Evolutionary conservation across 306 rosid genomes (phyloP).

Genomic region (Hippophae tibetana): DNA sequence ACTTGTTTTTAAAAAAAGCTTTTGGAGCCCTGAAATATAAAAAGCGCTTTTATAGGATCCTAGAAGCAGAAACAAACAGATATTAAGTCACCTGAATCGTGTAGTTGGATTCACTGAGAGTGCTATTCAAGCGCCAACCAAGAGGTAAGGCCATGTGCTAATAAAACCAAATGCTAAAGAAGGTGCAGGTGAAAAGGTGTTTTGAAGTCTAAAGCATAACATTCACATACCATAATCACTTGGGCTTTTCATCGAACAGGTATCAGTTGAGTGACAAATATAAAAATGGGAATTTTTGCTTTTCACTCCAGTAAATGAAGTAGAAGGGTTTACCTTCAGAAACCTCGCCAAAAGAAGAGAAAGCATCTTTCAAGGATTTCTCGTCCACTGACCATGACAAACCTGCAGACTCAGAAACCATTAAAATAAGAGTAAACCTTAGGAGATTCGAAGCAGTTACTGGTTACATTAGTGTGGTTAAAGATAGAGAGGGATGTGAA

Average conservation of each 20-base stretch:
- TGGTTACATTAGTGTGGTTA: neutral
- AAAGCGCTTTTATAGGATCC: too few species aligned
- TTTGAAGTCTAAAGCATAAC: neutral
- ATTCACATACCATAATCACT: slow-evolving; percentile 4
- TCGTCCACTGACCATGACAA: slow-evolving; percentile 84
- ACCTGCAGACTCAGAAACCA: slow-evolving; percentile 36
- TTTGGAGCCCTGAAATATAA: too few species aligned
- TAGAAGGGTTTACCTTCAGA: slow-evolving; percentile 43
- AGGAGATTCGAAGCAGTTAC: neutral
- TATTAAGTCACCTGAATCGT: too few species aligned
- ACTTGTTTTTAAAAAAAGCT: too few species aligned
- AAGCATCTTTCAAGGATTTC: slow-evolving; percentile 65
- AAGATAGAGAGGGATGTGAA: neutral
- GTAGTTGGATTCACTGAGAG: neutral
- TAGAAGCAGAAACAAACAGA: too few species aligned
- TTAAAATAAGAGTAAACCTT: neutral
- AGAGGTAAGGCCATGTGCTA: neutral
- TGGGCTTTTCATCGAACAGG: slow-evolving; percentile 37
- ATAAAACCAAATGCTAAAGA: neutral
- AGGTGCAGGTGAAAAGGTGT: neutral
- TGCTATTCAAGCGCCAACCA: neutral
- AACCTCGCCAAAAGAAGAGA: slow-evolving; percentile 75
- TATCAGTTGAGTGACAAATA: slow-evolving; percentile 4
- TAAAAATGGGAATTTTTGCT: neutral
- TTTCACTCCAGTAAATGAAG: neutral